Evolutionary conservation across 163 green algal species (phyloP), one percentile per base, ranked within the genome.

Genomic region (Trebouxiophyceae sp.): DNA sequence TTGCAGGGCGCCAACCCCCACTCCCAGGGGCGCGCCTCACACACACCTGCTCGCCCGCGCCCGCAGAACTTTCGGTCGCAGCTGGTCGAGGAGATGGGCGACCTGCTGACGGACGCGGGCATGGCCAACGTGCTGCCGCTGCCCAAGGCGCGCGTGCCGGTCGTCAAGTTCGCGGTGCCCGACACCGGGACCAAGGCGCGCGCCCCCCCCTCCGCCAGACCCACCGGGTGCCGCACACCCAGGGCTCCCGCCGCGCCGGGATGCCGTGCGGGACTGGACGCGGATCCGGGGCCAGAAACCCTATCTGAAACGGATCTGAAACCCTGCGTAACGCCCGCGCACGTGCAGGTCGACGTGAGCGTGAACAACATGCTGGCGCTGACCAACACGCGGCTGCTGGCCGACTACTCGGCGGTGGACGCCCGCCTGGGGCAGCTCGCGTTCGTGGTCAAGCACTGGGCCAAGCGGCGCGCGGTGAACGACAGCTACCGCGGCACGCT

Each of bases 291-390:
- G n/a, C n/a, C n/a, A n/a, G n/a, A n/a, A n/a, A n/a, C n/a, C n/a
- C n/a, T n/a, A n/a, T n/a, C n/a, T n/a, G n/a, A n/a, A n/a, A n/a
- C n/a, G n/a, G n/a, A n/a, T n/a, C n/a, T n/a, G n/a, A n/a, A n/a
- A n/a, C n/a, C n/a, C n/a, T n/a, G n/a, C n/a, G n/a, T n/a, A n/a
- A n/a, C n/a, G n/a, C n/a, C n/a, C n/a, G n/a, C n/a, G n/a, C n/a
- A n/a, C n/a, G n/a, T 79, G 33, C 74, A 86, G 66, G 81, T 88
- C 56, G 89, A 96, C 69, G 77, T 95, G 24, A 94, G 84, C 7
- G 73, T 97, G 27, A 96, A 97, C 84, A 95, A 97, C 81, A 73
- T 77, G 33, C 76, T 97, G 68, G 87, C 86, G 2, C 81, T 95
- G 33, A 64, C 77, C 69, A 97, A 97, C 86, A 97, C 91, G 26